Conservation (phyloP, 2,329 filamentous ascomycete species). For the Calonectria hongkongensis region DNA sequence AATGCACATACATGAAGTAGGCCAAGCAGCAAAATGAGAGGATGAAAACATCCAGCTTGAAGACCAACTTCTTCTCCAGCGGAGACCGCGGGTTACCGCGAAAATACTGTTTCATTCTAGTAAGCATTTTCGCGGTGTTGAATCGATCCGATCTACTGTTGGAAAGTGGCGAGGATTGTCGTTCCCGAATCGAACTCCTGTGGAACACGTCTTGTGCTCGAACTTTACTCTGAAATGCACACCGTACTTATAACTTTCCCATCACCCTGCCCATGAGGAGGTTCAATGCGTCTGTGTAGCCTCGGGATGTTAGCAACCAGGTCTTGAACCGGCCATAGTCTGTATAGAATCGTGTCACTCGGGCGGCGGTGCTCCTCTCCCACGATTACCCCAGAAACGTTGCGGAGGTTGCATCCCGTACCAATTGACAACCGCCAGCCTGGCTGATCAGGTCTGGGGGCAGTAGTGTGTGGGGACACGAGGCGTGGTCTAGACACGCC, state of each 20-base stretch:
- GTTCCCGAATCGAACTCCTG: background rate
- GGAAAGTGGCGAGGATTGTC: conserved; percentile 2
- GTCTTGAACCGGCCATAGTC: conserved; percentile 5
- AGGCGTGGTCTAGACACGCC: background rate
- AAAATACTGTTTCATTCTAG: conserved; percentile 26
- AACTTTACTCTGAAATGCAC: background rate
- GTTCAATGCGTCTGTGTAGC: conserved; percentile 8
- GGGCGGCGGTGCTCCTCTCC: conserved; percentile 39
- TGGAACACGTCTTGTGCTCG: conserved; percentile 2
- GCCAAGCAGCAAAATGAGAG: conserved; percentile 57
- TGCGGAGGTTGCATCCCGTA: conserved; percentile 31
- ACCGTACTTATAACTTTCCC: conserved; percentile 34
- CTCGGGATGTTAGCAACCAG: conserved; percentile 12
- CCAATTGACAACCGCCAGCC: conserved; percentile 10
- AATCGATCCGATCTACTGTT: background rate
- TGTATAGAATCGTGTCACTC: conserved; percentile 27
- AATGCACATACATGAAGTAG: conserved; percentile 54
- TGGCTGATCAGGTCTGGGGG: conserved; percentile 28
- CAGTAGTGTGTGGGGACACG: conserved; percentile 25
- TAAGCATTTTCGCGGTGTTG: conserved; percentile 27
- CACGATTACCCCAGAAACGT: conserved; percentile 35
- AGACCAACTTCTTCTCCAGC: conserved; percentile 38
- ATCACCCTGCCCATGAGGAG: background rate
- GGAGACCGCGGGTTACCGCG: conserved; percentile 27
- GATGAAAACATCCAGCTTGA: conserved; percentile 46